Conservation (phyloP, 2,329 filamentous ascomycete species). For the Venturia asperata region DNA sequence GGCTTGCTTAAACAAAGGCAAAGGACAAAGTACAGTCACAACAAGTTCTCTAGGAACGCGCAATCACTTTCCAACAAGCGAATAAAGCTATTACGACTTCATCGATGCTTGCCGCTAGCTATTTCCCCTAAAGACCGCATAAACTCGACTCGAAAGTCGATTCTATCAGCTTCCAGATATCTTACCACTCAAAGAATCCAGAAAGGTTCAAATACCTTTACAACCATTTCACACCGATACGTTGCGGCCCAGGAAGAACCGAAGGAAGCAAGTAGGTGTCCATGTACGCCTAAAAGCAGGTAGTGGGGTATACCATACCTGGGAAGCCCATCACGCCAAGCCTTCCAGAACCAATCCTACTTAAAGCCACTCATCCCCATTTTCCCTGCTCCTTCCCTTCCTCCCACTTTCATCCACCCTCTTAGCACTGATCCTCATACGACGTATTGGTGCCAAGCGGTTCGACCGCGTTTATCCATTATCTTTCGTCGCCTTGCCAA, state of each 20-base stretch:
- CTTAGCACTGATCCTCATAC: background rate
- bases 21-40: background rate
- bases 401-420: slow-evolving; percentile 3
- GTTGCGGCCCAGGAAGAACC: background rate
- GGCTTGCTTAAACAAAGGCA: background rate
- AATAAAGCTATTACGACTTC: background rate
- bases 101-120: background rate
- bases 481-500: background rate
- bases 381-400: background rate
- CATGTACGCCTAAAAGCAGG: background rate
- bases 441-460: background rate
- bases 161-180: background rate
- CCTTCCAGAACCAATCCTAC: slow-evolving; percentile 14
- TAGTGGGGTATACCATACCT: slow-evolving; percentile 2
- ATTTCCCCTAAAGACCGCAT: no score
- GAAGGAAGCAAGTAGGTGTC: background rate
- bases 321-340: slow-evolving; percentile 15
- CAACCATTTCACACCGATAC: background rate
- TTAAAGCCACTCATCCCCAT: slow-evolving; percentile 16
- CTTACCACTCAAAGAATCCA: background rate
- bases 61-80: background rate
- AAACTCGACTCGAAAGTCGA: background rate
- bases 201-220: background rate
- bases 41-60: background rate
- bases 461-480: background rate